Evolutionary conservation across 2,329 filamentous ascomycete genomes (phyloP).

Genomic region (Trichoderma atrobrunneum): DNA sequence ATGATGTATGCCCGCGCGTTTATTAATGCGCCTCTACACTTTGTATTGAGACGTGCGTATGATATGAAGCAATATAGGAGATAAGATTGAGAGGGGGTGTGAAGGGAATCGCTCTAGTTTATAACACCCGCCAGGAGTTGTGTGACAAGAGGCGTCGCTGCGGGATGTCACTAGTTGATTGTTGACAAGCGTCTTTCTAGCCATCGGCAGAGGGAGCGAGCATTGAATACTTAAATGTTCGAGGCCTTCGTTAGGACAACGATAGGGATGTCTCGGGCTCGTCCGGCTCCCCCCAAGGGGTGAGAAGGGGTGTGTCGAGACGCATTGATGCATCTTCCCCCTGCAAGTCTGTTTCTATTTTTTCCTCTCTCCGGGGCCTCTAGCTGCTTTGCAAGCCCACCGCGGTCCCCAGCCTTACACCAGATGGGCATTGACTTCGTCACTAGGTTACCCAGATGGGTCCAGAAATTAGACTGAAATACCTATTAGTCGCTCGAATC

Average conservation of each 20-base stretch:
- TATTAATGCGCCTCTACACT: not conserved
- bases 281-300: not conserved
- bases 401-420: slow-evolving; percentile 5
- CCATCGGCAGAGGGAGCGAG: not conserved
- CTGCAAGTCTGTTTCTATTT: slow-evolving; percentile 14
- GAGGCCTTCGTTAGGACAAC: not conserved
- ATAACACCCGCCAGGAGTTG: not conserved
- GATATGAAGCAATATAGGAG: not conserved
- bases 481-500: not conserved
- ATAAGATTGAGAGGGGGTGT: not conserved
- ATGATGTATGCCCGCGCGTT: slow-evolving; percentile 1
- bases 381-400: not conserved
- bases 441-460: not conserved
- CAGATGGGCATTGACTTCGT: not conserved
- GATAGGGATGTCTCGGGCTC: slow-evolving; percentile 3
- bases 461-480: not conserved
- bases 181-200: not conserved
- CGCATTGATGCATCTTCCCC: not conserved
- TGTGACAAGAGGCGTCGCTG: not conserved
- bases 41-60: not conserved
- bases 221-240: not conserved
- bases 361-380: not conserved
- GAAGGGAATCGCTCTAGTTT: not conserved
- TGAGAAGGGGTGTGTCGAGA: not conserved
- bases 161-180: not conserved